Percentiles rank a stretch among this genome's conserved stretches.
These are phyloP conservation scores for Zasmidium cellare DNA, from an alignment of 2,329 filamentous ascomycete species.

Conservation along the genomic window DNA sequence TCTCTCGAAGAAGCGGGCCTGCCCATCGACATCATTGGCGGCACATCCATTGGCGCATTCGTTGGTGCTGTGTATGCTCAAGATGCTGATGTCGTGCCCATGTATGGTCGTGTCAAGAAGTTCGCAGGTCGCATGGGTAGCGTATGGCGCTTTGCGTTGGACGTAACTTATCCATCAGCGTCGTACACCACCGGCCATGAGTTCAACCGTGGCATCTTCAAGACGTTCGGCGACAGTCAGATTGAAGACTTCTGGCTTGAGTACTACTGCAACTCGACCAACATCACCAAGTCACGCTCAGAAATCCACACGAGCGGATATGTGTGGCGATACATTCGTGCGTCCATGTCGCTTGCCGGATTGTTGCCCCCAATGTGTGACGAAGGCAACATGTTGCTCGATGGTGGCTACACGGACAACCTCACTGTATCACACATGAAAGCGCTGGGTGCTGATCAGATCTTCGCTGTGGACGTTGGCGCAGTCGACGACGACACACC, in stretches of 20 bases:
- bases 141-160: slow-evolving; percentile 96
- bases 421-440: slow-evolving; percentile 98
- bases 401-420: slow-evolving; percentile 97
- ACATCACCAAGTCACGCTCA: slow-evolving; percentile 88
- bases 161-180: slow-evolving; percentile 92
- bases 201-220: slow-evolving; percentile 98
- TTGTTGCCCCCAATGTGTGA: slow-evolving; percentile 92
- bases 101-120: slow-evolving; percentile 95
- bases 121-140: slow-evolving; percentile 98
- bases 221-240: slow-evolving; percentile 93
- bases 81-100: slow-evolving; percentile 93
- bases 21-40: slow-evolving; percentile 91
- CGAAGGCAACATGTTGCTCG: slow-evolving; percentile 93
- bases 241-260: slow-evolving; percentile 99
- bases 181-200: slow-evolving; percentile 98
- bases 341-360: slow-evolving; percentile 94
- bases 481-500: slow-evolving; percentile 88
- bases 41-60: slow-evolving; percentile 94
- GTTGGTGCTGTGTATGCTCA: slow-evolving; percentile 93
- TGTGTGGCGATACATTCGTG: slow-evolving; percentile 94
- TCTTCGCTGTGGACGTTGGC: slow-evolving; percentile 95
- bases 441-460: slow-evolving; percentile 83
- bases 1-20: slow-evolving; percentile 95
- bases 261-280: slow-evolving; percentile 99
- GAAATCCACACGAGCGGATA: slow-evolving; percentile 97